Evolutionary conservation across 371 early-diverging fungal species (phyloP).

Genomic region (Basidiobolus meristosporus): DNA sequence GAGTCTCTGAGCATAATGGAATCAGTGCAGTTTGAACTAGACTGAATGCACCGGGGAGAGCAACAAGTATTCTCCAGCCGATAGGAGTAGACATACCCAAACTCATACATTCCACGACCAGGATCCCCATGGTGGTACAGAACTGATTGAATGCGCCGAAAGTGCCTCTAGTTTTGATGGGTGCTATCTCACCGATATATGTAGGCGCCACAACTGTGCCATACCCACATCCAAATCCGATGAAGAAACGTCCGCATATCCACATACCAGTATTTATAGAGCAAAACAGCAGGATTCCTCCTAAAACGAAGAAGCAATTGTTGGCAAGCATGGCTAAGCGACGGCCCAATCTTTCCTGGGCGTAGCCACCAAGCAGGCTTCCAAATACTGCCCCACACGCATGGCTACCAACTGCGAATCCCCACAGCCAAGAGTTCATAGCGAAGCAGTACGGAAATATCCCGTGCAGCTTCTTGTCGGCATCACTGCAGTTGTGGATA

Average conservation of each 20-base stretch:
- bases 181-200: slow-evolving; percentile 67
- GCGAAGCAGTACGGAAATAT: too few relatives aligned
- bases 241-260: slow-evolving; percentile 57
- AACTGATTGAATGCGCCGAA: slow-evolving; percentile 55
- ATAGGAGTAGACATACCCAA: slow-evolving; percentile 29
- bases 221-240: slow-evolving; percentile 72
- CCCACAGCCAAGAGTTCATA: too few relatives aligned
- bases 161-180: slow-evolving; percentile 44
- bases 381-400: slow-evolving; percentile 57
- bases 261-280: slow-evolving; percentile 36
- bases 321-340: slow-evolving; percentile 38
- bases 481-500: too few relatives aligned
- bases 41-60: slow-evolving; percentile 36
- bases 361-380: slow-evolving; percentile 30
- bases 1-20: slow-evolving; percentile 56
- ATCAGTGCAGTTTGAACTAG: slow-evolving; percentile 46
- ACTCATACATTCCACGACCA: slow-evolving; percentile 36
- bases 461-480: too few relatives aligned
- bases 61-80: slow-evolving; percentile 43
- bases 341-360: slow-evolving; percentile 41
- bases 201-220: slow-evolving; percentile 57
- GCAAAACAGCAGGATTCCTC: slow-evolving; percentile 33
- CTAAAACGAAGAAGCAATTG: slow-evolving; percentile 38
- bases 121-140: slow-evolving; percentile 52
- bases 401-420: slow-evolving; percentile 40